These are phyloP conservation scores for Boletus semigastroideus DNA, from an alignment of 1,284 basidiomycete species.

Conservation along the genomic window DNA sequence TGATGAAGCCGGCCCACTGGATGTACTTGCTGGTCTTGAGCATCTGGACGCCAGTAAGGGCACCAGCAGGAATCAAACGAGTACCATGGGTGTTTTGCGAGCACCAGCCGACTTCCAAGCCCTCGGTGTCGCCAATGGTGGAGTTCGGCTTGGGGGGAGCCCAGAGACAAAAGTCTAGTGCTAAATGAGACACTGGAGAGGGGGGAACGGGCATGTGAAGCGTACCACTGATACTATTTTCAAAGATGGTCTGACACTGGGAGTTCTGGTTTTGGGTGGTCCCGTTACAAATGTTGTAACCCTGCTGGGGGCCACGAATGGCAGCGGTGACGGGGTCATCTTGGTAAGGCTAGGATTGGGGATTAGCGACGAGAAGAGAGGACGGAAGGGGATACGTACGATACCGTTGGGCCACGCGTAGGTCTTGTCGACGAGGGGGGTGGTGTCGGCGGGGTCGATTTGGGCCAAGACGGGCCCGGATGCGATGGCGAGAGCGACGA, in stretches of 20 bases:
- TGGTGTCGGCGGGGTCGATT: constrained; percentile 36
- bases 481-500: constrained; percentile 37
- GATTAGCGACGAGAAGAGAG: too few relatives aligned
- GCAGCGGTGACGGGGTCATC: constrained; percentile 47
- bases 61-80: constrained; percentile 54
- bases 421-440: constrained; percentile 51
- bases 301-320: constrained; percentile 40
- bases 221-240: constrained; percentile 35
- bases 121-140: constrained; percentile 54
- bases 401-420: constrained; percentile 50
- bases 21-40: constrained; percentile 61
- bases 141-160: constrained; percentile 36
- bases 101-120: constrained; percentile 63
- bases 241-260: constrained; percentile 42
- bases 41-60: constrained; percentile 51
- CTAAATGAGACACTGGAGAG: neutral
- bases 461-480: constrained; percentile 36
- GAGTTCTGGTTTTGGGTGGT: constrained; percentile 45
- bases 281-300: constrained; percentile 50
- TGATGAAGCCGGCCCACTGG: constrained; percentile 60
- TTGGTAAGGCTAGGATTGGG: constrained; percentile 32
- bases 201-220: neutral
- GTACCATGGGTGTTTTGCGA: constrained; percentile 53
- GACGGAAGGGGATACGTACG: constrained; percentile 34
- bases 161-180: constrained; percentile 42